Evolutionary conservation across 805 yeast species (phyloP).

Genomic region (Metschnikowia arizonensis): DNA sequence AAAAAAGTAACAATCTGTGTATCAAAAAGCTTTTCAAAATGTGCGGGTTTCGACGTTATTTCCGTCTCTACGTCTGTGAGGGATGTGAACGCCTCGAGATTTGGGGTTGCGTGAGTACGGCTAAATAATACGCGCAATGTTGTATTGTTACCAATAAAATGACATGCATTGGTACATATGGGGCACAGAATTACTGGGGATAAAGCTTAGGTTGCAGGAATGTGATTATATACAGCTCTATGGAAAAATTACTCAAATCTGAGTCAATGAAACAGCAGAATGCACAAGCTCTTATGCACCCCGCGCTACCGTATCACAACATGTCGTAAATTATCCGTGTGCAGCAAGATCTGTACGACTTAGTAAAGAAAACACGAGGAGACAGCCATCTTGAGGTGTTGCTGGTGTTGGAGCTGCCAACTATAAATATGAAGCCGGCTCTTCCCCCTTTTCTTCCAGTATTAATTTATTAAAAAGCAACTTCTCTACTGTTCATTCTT

Average conservation of each 20-base stretch:
- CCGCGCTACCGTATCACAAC: not conserved
- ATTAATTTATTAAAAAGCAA: not conserved
- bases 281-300: not conserved
- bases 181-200: not conserved
- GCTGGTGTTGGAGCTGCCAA: not conserved
- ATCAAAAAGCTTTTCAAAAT: too few species aligned
- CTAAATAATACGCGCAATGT: not conserved
- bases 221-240: not conserved
- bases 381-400: not conserved
- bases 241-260: not conserved
- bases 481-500: not conserved
- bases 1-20: too few species aligned
- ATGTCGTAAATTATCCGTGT: conserved; percentile 1
- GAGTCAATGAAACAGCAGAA: not conserved
- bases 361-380: not conserved
- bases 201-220: not conserved
- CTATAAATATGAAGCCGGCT: not conserved
- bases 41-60: not conserved
- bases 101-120: conserved; percentile 3
- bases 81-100: not conserved
- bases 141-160: not conserved
- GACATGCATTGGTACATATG: not conserved
- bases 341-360: not conserved
- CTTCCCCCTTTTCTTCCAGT: not conserved
- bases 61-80: not conserved